A percentile compares a stretch with the other conserved stretches of the same genome.
phyloP scores from a whole-genome alignment of 2,329 filamentous ascomycete genomes.

The Metarhizium robertsii region DNA sequence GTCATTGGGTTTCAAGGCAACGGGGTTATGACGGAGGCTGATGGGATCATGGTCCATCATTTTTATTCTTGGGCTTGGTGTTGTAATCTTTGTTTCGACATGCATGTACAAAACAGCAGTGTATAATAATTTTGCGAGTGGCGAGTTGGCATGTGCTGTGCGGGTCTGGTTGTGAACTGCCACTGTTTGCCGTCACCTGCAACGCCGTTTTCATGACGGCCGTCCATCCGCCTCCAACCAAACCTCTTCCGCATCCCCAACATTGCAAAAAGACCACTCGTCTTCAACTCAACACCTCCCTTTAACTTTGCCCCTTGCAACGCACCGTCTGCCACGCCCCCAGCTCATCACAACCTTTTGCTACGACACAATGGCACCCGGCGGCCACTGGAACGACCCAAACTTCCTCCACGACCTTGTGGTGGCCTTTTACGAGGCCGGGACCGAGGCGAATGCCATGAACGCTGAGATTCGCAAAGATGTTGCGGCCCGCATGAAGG shows the following conservation, averaged over 20 bases:
- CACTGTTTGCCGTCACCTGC: neutral
- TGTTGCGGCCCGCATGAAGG: conserved; percentile 23
- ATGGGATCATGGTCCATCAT: too few relatives aligned
- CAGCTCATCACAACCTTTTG: too few relatives aligned
- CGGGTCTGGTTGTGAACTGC: neutral
- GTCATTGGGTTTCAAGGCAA: too few relatives aligned
- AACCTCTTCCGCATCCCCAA: neutral
- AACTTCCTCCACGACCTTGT: conserved; percentile 24
- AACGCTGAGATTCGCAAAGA: conserved; percentile 17
- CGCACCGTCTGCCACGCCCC: neutral
- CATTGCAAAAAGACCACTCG: neutral
- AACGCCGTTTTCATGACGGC: neutral
- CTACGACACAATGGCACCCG: conserved; percentile 11
- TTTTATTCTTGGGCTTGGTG: too few relatives aligned
- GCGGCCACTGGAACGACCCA: conserved; percentile 21
- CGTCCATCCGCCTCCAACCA: too few relatives aligned
- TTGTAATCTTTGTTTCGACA: too few relatives aligned
- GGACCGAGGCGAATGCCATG: conserved; percentile 17
- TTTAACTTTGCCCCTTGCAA: neutral
- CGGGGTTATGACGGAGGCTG: too few relatives aligned
- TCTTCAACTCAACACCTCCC: too few relatives aligned
- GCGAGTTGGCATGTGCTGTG: neutral
- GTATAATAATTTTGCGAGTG: neutral
- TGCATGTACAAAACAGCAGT: neutral
- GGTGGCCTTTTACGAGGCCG: conserved; percentile 22